Evolutionary conservation across 441 rosid species (phyloP), one percentile per base, ranked within the genome.

Genomic region (Daphne laureola): DNA sequence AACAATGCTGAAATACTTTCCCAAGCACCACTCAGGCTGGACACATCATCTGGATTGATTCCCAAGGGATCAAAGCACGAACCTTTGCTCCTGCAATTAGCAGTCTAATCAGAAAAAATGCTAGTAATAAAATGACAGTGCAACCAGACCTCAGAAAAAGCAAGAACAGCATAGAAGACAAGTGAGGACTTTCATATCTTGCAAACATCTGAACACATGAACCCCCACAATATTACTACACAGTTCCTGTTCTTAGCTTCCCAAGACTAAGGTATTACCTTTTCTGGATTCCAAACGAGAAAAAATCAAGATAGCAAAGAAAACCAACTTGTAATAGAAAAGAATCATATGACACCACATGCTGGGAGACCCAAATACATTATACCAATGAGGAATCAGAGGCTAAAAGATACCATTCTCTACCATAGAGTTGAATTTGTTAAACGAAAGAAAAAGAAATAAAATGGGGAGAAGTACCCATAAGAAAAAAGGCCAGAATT

Each of bases 11-110:
- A 14, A 63, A 85, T 47, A 58, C 74, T 73, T 63, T 80, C 83
- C 95, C 87, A 83, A 35, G 77, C 61, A 63, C 73, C 67, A 67
- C 45, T 66, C 49, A 83, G 38, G 72, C 77, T 66, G 71, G 69
- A 72, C 46, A 65, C 59, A 48, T 17, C 79, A 54, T 75, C 77
- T 63, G 83, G 74, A 51, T 74, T 78, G 67, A 93, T 80, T n/a
- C 87, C 91, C 77, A 93, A 63, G 14, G 97, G 96, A 78, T 90
- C 86, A 69, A 90, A 87, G 71, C 70, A 71, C 16, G 95, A 53
- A 53, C 67, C 74, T 40, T 83, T 74, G 43, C 52, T 63, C 67
- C 95, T 86, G 89, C 56, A 56, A 68, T 71, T 57, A 21, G 27
- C 59, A 70, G 43, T 66, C 47, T 53, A 78, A 74, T 74, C 70